Conservation (phyloP, 352 stramenopile genomes). For the Aphanomyces invadans region DNA sequence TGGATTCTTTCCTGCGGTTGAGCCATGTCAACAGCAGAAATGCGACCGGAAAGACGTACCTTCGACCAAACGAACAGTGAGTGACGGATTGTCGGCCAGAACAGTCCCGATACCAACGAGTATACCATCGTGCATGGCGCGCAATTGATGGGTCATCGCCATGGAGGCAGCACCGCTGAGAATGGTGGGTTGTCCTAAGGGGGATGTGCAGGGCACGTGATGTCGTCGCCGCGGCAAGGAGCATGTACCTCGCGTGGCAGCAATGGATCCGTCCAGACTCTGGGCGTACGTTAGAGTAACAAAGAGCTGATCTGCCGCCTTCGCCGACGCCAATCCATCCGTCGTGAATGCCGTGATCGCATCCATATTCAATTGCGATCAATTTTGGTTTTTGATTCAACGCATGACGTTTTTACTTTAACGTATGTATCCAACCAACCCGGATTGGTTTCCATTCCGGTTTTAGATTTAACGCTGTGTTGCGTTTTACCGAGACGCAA, state of each 20-base stretch:
- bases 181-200: constrained; percentile 48
- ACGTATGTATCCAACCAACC: too few relatives aligned
- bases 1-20: constrained; percentile 42
- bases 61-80: constrained; percentile 61
- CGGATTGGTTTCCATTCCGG: not conserved
- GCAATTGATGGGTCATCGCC: constrained; percentile 83
- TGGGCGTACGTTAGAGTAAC: constrained; percentile 86
- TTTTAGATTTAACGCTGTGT: not conserved
- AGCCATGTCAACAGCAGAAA: not conserved
- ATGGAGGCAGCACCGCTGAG: constrained; percentile 62
- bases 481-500: not conserved
- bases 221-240: not conserved
- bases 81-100: constrained; percentile 78
- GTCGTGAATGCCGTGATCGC: not conserved
- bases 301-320: constrained; percentile 19
- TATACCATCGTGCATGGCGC: constrained; percentile 80
- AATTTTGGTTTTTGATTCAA: not conserved
- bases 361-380: not conserved
- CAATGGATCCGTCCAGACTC: constrained; percentile 82
- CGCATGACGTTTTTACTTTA: too few relatives aligned
- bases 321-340: not conserved
- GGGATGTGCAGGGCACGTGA: not conserved
- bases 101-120: constrained; percentile 82
- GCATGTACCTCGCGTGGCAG: constrained; percentile 42
- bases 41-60: constrained; percentile 28